phyloP scores from a whole-genome alignment of 1,284 basidiomycete species.

The Austroboletus rostrupii region DNA sequence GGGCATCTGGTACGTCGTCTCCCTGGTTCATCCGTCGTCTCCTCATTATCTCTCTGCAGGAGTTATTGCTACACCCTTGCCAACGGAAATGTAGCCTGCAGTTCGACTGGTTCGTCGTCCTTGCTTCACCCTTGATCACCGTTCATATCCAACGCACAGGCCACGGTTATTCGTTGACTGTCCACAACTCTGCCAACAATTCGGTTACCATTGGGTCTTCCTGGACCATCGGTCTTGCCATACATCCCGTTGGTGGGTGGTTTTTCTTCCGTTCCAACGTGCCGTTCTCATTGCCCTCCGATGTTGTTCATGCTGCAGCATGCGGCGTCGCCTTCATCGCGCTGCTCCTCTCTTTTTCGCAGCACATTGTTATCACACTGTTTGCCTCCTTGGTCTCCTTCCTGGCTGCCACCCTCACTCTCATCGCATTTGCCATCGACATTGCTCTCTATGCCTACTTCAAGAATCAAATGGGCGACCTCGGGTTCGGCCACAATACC shows the following conservation, averaged over 20 bases:
- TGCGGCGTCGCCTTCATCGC: conserved; percentile 61
- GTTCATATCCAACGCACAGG: conserved; percentile 30
- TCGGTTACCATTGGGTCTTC: conserved; percentile 45
- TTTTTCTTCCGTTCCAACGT: conserved; percentile 7
- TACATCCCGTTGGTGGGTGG: conserved; percentile 66
- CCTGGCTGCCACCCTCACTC: conserved; percentile 59
- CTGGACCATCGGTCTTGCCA: conserved; percentile 70
- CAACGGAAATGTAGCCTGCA: conserved; percentile 20
- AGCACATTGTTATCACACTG: conserved; percentile 54
- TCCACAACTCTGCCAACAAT: conserved; percentile 23
- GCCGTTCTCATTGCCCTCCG: conserved; percentile 1
- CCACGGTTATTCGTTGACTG: conserved; percentile 49
- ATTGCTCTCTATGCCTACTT: conserved; percentile 67
- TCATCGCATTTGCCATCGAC: conserved; percentile 70
- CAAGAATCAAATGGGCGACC: conserved; percentile 49
- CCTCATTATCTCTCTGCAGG: conserved; percentile 17
- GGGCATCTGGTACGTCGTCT: conserved; percentile 26
- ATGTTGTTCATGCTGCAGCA: conserved; percentile 38
- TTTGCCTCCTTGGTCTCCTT: conserved; percentile 60
- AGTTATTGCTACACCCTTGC: conserved; percentile 21
- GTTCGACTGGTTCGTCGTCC: conserved; percentile 5
- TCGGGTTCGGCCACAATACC: conserved; percentile 43
- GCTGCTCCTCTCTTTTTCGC: conserved; percentile 58
- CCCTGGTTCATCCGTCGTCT: not conserved
- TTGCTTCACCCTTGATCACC: conserved; percentile 11